These are phyloP conservation scores for Phanerochaete carnosa DNA, from an alignment of 768 basidiomycete genomes.

Conservation along the genomic window DNA sequence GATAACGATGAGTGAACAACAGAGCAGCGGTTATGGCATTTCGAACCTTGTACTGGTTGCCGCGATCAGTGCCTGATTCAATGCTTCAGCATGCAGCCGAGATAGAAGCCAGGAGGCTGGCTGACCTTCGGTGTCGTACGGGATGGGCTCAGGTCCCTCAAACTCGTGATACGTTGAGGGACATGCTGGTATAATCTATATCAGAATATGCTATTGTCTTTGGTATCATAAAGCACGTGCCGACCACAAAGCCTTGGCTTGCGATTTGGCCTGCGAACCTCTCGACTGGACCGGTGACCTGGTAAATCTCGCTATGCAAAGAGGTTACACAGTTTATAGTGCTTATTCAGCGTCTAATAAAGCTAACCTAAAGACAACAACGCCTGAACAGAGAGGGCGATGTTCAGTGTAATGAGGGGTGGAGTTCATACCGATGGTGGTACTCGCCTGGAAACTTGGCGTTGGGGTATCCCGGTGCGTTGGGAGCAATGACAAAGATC, in stretches of 20 bases:
- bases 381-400: conserved; percentile 67
- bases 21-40: neutral
- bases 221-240: conserved; percentile 37
- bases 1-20: neutral
- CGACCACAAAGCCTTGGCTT: conserved; percentile 81
- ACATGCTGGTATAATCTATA: conserved; percentile 47
- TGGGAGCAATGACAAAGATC: conserved; percentile 81
- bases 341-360: neutral
- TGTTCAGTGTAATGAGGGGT: neutral
- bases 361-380: conserved; percentile 74
- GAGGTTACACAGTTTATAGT: neutral
- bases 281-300: conserved; percentile 96
- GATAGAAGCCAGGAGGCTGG: neutral
- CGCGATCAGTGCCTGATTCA: conserved; percentile 71
- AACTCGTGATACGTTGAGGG: conserved; percentile 93
- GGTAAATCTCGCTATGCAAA: conserved; percentile 80
- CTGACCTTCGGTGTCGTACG: conserved; percentile 82
- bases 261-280: conserved; percentile 87
- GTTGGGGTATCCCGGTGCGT: conserved; percentile 76
- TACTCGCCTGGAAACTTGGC: conserved; percentile 82
- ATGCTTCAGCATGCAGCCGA: neutral
- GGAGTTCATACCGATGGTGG: neutral
- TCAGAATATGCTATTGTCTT: neutral
- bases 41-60: conserved; percentile 86
- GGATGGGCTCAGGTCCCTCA: conserved; percentile 80